These are phyloP conservation scores for Cucumis cinereus DNA, from an alignment of 306 rosid genomes.

Conservation along the genomic window DNA sequence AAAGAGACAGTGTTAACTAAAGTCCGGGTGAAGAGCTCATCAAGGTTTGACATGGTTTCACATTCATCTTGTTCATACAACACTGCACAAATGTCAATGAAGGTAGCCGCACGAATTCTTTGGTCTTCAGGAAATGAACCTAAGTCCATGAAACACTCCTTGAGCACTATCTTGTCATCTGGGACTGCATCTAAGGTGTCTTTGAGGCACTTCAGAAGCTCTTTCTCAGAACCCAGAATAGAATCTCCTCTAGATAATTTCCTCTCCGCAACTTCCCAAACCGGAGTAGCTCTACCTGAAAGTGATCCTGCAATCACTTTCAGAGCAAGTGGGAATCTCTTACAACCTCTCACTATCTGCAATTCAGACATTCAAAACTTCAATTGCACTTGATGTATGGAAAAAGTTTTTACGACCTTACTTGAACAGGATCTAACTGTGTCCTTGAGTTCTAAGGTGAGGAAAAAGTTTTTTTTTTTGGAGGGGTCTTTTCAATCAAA, in stretches of 20 bases:
- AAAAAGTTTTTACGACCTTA: background rate
- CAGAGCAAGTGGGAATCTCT: conserved; percentile 38
- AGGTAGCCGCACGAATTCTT: conserved; percentile 36
- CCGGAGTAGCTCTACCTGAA: background rate
- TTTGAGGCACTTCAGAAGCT: conserved; percentile 27
- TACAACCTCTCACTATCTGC: conserved; percentile 39
- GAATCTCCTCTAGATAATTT: conserved; percentile 19
- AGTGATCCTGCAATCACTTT: conserved; percentile 30
- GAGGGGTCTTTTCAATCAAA: background rate
- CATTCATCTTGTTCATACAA: conserved; percentile 24
- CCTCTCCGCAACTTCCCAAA: conserved; percentile 22
- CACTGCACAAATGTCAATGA: conserved; percentile 55
- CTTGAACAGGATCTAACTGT: too few relatives aligned
- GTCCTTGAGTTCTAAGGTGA: too few relatives aligned
- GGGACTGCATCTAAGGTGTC: conserved; percentile 25
- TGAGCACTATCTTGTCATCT: conserved; percentile 9
- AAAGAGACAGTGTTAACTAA: conserved; percentile 18
- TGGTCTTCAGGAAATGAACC: conserved; percentile 49
- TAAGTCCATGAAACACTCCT: conserved; percentile 34
- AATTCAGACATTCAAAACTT: conserved; percentile 9
- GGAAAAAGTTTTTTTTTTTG: too few relatives aligned
- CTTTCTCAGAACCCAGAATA: conserved; percentile 11
- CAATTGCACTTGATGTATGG: background rate
- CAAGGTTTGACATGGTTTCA: conserved; percentile 27
- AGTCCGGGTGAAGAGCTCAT: conserved; percentile 15